Percentiles rank a stretch among this genome's conserved stretches.
These are phyloP conservation scores for Chrysanthemum lavandulifolium DNA, from an alignment of 129 eudicot species.

Conservation along the genomic window DNA sequence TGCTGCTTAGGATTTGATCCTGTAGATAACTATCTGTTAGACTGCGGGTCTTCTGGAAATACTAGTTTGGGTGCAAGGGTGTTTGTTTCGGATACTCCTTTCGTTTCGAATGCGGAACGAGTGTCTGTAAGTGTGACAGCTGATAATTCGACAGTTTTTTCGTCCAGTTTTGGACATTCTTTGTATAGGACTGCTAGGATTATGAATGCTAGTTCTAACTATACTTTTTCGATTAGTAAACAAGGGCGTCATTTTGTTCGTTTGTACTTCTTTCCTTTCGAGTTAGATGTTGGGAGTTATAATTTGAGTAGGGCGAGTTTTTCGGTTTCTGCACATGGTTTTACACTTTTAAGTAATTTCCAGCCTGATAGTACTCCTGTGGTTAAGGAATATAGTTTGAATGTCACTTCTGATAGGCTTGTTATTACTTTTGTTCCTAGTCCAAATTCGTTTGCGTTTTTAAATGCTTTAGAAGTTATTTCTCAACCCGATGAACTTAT, in stretches of 20 bases:
- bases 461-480: conserved; percentile 60
- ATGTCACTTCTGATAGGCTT: conserved; percentile 41
- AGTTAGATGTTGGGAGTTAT: conserved; percentile 12
- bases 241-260: conserved; percentile 65
- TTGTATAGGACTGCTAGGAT: conserved; percentile 59
- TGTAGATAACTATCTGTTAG: conserved; percentile 59
- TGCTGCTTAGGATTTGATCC: conserved; percentile 49
- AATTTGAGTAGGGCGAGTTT: conserved; percentile 48
- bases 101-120: conserved; percentile 39
- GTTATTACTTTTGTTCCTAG: conserved; percentile 53
- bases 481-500: conserved; percentile 65
- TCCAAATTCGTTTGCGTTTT: conserved; percentile 42
- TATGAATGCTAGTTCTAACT: conserved; percentile 39
- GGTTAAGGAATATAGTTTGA: conserved; percentile 58
- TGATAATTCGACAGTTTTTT: conserved; percentile 24
- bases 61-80: conserved; percentile 42
- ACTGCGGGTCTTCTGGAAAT: conserved; percentile 56
- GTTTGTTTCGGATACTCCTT: conserved; percentile 43
- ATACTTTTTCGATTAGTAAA: conserved; percentile 49
- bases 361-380: conserved; percentile 38
- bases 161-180: conserved; percentile 32
- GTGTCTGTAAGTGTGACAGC: conserved; percentile 22
- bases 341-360: conserved; percentile 50
- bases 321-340: conserved; percentile 50
- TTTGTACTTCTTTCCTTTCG: conserved; percentile 58